These are phyloP conservation scores for Erodium moschatum DNA, from an alignment of 441 rosid genomes.

Conservation along the genomic window DNA sequence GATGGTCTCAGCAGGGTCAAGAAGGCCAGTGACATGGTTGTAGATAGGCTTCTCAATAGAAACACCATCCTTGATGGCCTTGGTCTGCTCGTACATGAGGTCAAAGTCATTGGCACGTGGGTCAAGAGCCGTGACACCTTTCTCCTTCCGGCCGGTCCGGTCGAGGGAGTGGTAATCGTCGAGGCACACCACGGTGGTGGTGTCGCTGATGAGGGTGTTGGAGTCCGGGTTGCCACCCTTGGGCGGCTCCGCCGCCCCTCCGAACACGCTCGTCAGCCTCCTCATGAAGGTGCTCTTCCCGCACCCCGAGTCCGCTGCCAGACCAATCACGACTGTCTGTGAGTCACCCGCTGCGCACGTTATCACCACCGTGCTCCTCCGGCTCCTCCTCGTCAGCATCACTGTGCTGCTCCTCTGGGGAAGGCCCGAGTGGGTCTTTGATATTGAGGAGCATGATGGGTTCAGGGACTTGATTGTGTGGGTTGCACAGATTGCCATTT, in stretches of 20 bases:
- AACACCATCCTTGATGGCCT: slow-evolving; percentile 66
- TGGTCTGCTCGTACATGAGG: slow-evolving; percentile 89
- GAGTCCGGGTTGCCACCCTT: slow-evolving; percentile 96
- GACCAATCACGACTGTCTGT: slow-evolving; percentile 75
- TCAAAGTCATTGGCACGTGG: slow-evolving; percentile 87
- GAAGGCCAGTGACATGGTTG: slow-evolving; percentile 79
- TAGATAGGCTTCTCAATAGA: slow-evolving; percentile 85
- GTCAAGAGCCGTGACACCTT: slow-evolving; percentile 91
- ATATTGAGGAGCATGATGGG: slow-evolving; percentile 53
- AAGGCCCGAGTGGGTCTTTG: slow-evolving; percentile 43
- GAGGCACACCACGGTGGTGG: slow-evolving; percentile 81
- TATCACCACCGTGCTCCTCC: slow-evolving; percentile 26
- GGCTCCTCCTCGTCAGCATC: neutral
- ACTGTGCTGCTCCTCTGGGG: slow-evolving; percentile 19
- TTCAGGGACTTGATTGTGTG: slow-evolving; percentile 60
- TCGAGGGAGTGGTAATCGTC: slow-evolving; percentile 92
- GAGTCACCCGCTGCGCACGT: slow-evolving; percentile 43
- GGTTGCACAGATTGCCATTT: slow-evolving; percentile 63
- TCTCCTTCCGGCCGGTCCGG: slow-evolving; percentile 72
- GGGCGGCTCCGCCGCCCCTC: slow-evolving; percentile 92
- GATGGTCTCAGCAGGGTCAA: slow-evolving; percentile 88
- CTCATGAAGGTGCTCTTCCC: slow-evolving; percentile 98
- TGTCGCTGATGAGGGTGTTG: slow-evolving; percentile 89
- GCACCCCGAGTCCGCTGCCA: slow-evolving; percentile 96
- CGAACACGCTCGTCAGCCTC: slow-evolving; percentile 83